Percentiles rank a stretch among this genome's conserved stretches.
Conservation (phyloP, 768 basidiomycete genomes). For the Lactarius quietus region DNA sequence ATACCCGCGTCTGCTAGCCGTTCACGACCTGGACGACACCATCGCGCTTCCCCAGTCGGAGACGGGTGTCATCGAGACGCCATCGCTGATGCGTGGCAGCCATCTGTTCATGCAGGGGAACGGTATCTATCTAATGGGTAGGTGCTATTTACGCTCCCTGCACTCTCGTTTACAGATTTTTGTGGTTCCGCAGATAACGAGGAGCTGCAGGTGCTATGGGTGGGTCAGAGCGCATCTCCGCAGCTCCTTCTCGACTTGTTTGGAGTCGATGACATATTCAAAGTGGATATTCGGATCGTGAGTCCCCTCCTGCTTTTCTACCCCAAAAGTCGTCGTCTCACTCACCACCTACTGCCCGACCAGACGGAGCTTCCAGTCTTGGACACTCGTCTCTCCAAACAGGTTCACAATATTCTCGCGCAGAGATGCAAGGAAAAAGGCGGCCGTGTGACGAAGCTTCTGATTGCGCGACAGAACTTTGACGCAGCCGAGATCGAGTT, state of each 20-base stretch:
- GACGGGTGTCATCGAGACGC: conserved; percentile 59
- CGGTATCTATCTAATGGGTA: conserved; percentile 92
- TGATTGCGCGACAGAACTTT: conserved; percentile 86
- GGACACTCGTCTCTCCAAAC: conserved; percentile 71
- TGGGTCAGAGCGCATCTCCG: conserved; percentile 79
- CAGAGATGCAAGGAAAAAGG: conserved; percentile 54
- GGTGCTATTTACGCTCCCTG: conserved; percentile 25
- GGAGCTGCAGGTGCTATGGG: conserved; percentile 84
- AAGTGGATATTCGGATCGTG: conserved; percentile 69
- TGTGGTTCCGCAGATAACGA: conserved; percentile 69
- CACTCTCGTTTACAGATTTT: background rate
- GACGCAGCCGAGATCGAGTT: conserved; percentile 95
- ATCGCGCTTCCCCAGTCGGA: conserved; percentile 63
- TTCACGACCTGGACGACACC: conserved; percentile 76
- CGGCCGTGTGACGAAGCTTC: conserved; percentile 53
- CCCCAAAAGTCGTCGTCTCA: background rate
- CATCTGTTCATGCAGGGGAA: conserved; percentile 85
- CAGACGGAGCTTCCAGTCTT: conserved; percentile 71
- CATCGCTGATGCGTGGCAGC: conserved; percentile 75
- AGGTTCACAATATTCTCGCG: conserved; percentile 82
- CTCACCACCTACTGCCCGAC: background rate
- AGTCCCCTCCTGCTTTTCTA: conserved; percentile 26
- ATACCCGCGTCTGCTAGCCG: conserved; percentile 83
- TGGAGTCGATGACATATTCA: conserved; percentile 72
- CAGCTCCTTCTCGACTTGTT: conserved; percentile 81